Conservation (phyloP, 148 eudicot genomes). For the Dianthus caryophyllus region DNA sequence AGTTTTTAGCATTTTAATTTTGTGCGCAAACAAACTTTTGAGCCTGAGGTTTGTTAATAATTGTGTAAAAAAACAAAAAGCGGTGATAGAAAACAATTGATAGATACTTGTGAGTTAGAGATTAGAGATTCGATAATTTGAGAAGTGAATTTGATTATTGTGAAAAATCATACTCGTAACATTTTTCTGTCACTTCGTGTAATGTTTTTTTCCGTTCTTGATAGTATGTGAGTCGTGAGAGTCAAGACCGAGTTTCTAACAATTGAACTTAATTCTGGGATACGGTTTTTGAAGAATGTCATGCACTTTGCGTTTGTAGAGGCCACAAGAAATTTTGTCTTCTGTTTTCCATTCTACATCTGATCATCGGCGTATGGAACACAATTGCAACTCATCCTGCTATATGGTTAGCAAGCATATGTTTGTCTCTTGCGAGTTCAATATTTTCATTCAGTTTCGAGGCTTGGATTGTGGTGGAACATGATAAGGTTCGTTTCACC, state of each 20-base stretch:
- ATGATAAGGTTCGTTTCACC: constrained; percentile 66
- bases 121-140: neutral
- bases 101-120: neutral
- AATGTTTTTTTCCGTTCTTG: neutral
- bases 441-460: constrained; percentile 80
- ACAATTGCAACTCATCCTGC: constrained; percentile 42
- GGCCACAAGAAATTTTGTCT: constrained; percentile 79
- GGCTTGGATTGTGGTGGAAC: constrained; percentile 92
- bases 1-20: neutral
- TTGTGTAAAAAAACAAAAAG: neutral
- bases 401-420: constrained; percentile 64
- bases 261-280: neutral
- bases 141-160: neutral
- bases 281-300: constrained; percentile 9
- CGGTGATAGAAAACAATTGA: neutral
- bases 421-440: constrained; percentile 75
- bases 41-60: neutral
- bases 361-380: constrained; percentile 64
- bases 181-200: no score
- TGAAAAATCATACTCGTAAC: neutral
- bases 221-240: neutral
- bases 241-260: neutral
- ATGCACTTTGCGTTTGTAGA: constrained; percentile 50
- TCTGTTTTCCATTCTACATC: constrained; percentile 66
- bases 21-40: neutral